A percentile compares a stretch with the other conserved stretches of the same genome.
Conservation (phyloP, 1,284 basidiomycete species). For the Cryptococcus hybrid region DNA sequence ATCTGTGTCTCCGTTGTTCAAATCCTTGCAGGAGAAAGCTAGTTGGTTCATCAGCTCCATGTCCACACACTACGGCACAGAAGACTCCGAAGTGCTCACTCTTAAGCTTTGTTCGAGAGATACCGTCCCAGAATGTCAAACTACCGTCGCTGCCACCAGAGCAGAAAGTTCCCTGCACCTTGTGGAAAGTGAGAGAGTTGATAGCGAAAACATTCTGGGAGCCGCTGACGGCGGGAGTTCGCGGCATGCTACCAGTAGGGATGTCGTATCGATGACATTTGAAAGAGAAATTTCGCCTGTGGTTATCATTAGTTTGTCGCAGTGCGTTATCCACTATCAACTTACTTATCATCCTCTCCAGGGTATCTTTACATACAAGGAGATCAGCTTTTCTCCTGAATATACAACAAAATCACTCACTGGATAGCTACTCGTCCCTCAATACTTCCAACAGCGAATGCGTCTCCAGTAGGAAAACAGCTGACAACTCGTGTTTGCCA, state of each 20-base stretch:
- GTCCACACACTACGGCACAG: background rate
- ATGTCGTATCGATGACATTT: conserved; percentile 86
- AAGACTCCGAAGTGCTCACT: conserved; percentile 55
- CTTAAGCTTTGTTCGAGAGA: conserved; percentile 78
- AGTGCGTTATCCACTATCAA: background rate
- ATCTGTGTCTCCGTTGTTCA: conserved; percentile 66
- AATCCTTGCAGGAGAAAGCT: conserved; percentile 54
- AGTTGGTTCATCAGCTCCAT: background rate
- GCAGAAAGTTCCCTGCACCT: conserved; percentile 88
- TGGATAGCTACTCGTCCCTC: conserved; percentile 97
- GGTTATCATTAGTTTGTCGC: background rate
- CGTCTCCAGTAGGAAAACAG: conserved; percentile 77
- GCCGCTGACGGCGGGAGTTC: conserved; percentile 25
- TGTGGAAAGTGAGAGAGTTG: conserved; percentile 90
- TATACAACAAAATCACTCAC: conserved; percentile 55
- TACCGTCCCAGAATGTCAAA: conserved; percentile 50
- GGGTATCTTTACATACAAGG: conserved; percentile 21
- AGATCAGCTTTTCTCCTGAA: conserved; percentile 15
- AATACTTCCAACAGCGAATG: conserved; percentile 89
- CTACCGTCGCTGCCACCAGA: conserved; percentile 69
- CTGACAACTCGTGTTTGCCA: conserved; percentile 90
- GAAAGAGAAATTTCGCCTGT: conserved; percentile 81
- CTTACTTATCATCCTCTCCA: conserved; percentile 32
- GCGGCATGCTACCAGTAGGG: conserved; percentile 29
- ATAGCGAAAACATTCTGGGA: conserved; percentile 78